Evolutionary conservation across 352 stramenopile genomes (phyloP).

Genomic region (Globisporangium nodosum): DNA sequence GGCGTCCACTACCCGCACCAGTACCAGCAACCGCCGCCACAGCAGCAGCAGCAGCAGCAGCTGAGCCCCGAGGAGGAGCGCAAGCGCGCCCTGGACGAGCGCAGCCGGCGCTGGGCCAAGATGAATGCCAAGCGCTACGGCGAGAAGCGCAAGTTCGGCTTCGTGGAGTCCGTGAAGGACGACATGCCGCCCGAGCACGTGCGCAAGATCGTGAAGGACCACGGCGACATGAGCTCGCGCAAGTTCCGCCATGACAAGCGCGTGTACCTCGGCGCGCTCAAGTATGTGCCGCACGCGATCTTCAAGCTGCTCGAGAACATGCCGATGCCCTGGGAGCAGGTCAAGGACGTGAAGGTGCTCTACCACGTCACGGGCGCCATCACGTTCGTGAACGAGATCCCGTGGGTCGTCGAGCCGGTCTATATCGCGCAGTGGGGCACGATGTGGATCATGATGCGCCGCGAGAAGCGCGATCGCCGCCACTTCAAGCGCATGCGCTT

Average conservation of each 20-base stretch:
- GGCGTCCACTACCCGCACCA: slow-evolving; percentile 7
- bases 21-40: not conserved
- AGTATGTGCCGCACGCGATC: slow-evolving; percentile 99
- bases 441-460: slow-evolving; percentile 99
- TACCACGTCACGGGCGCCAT: slow-evolving; percentile 99
- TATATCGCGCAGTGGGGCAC: slow-evolving; percentile 99
- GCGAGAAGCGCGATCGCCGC: slow-evolving; percentile 97
- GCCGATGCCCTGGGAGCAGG: slow-evolving; percentile 99
- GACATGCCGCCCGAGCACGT: slow-evolving; percentile 96
- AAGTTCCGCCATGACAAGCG: slow-evolving; percentile 99
- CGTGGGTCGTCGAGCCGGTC: slow-evolving; percentile 98
- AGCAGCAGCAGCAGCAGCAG: slow-evolving; percentile 5
- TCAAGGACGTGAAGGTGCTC: slow-evolving; percentile 98
- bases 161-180: slow-evolving; percentile 89
- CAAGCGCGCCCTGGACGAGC: slow-evolving; percentile 68
- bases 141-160: slow-evolving; percentile 92
- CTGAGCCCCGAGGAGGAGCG: slow-evolving; percentile 46
- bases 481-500: slow-evolving; percentile 99
- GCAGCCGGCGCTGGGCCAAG: slow-evolving; percentile 78
- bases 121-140: slow-evolving; percentile 94
- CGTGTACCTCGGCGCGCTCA: slow-evolving; percentile 98
- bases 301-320: slow-evolving; percentile 99
- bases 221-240: slow-evolving; percentile 99
- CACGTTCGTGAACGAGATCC: slow-evolving; percentile 99
- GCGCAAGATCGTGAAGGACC: slow-evolving; percentile 99